Conservation (phyloP, 495 filamentous ascomycete genomes). For the Chaetomidium leptoderma region DNA sequence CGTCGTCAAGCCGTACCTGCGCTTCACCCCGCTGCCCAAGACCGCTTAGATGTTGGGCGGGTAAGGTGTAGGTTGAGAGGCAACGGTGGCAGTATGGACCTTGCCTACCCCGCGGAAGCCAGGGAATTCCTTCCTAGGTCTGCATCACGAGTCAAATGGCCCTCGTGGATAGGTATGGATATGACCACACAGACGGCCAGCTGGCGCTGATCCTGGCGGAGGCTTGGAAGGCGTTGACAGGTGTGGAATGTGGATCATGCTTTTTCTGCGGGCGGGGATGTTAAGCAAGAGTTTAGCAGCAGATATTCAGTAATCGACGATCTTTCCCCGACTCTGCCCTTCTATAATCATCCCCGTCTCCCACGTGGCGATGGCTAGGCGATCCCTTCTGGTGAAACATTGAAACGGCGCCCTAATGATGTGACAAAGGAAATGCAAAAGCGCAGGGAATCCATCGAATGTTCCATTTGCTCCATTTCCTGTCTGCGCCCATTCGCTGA, state of each 20-base stretch:
- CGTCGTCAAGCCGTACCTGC: slow-evolving; percentile 89
- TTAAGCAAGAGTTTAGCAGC: neutral
- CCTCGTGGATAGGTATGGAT: no score
- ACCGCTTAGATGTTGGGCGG: slow-evolving; percentile 25
- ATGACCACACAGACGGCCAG: neutral
- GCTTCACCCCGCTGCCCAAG: slow-evolving; percentile 65
- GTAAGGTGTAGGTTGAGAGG: no score
- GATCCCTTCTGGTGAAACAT: neutral
- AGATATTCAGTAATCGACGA: slow-evolving; percentile 1
- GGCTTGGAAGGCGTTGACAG: neutral
- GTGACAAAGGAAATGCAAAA: neutral
- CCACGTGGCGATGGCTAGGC: slow-evolving; percentile 6
- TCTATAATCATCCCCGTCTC: neutral
- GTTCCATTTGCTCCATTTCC: neutral
- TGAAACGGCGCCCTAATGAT: neutral
- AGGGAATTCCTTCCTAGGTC: no score
- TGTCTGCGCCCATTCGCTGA: neutral
- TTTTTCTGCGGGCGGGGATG: neutral
- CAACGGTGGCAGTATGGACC: no score
- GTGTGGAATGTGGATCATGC: neutral
- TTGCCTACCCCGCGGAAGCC: no score
- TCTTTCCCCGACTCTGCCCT: neutral
- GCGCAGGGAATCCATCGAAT: neutral
- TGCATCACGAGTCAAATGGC: no score
- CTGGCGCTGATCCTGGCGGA: neutral